These are phyloP conservation scores for Tremella fuciformis DNA, from an alignment of 768 basidiomycete species.

Conservation along the genomic window DNA sequence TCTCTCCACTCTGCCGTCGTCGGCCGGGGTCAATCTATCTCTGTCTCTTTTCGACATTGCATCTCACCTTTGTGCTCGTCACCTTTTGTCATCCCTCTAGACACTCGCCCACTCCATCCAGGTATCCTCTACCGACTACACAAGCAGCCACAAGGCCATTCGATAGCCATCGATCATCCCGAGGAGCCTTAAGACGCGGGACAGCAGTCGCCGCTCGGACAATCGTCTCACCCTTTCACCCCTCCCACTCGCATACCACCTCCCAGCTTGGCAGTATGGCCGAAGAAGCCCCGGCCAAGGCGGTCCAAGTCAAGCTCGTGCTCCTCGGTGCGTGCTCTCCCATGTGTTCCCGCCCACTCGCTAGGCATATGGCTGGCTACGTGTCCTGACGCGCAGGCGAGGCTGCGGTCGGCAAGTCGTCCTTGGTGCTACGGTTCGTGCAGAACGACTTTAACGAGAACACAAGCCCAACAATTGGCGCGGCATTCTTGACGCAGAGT, in stretches of 20 bases:
- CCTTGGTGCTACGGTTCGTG: slow-evolving; percentile 95
- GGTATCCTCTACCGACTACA: no score
- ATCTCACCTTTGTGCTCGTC: no score
- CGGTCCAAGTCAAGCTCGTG: slow-evolving; percentile 96
- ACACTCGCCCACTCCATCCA: no score
- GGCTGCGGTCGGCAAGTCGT: slow-evolving; percentile 98
- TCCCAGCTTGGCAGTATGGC: slow-evolving; percentile 17
- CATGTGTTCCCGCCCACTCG: not conserved
- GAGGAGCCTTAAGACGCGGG: slow-evolving; percentile 1
- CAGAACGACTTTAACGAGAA: slow-evolving; percentile 98
- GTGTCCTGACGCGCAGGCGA: slow-evolving; percentile 63
- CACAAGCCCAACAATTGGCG: slow-evolving; percentile 98
- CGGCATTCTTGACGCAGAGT: slow-evolving; percentile 64
- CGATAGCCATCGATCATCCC: not conserved
- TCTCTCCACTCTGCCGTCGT: no score
- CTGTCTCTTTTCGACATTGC: no score
- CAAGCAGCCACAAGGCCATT: no score
- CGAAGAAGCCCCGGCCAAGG: slow-evolving; percentile 58
- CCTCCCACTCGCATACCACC: slow-evolving; percentile 3
- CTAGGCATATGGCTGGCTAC: not conserved
- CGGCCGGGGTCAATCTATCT: no score
- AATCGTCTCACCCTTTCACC: slow-evolving; percentile 1
- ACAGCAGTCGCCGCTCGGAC: not conserved
- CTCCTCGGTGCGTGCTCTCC: slow-evolving; percentile 67
- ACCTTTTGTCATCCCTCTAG: no score